Conservation (phyloP, 371 early-diverging fungal genomes). For the Circinella umbellata region DNA sequence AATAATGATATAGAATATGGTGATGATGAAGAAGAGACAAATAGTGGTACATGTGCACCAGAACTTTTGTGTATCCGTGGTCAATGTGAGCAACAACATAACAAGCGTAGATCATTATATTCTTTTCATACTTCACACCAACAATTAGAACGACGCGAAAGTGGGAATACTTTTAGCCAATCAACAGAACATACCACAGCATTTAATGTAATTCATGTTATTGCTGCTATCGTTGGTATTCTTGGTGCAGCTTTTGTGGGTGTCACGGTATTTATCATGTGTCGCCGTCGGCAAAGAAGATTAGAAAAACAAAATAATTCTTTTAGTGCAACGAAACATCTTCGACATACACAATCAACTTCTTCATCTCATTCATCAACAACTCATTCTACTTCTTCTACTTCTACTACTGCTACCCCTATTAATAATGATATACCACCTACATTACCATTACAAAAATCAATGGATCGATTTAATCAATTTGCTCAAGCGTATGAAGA, state of each 20-base stretch:
- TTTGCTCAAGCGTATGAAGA: constrained; percentile 16
- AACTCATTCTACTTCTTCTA: not conserved
- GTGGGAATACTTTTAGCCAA: constrained; percentile 20
- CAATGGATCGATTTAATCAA: constrained; percentile 18
- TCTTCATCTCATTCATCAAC: not conserved
- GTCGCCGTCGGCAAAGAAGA: constrained; percentile 20
- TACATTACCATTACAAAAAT: constrained; percentile 4
- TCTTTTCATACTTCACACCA: not conserved
- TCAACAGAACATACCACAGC: constrained; percentile 29
- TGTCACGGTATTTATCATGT: constrained; percentile 31
- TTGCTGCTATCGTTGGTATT: constrained; percentile 40
- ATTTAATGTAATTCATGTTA: constrained; percentile 45
- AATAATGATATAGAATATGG: not conserved
- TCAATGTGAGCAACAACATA: not conserved
- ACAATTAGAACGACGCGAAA: constrained; percentile 3
- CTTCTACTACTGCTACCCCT: constrained; percentile 13
- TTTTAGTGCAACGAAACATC: not conserved
- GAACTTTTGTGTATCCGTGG: not conserved
- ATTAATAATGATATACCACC: not conserved
- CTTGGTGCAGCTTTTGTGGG: constrained; percentile 33
- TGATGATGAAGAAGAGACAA: not conserved
- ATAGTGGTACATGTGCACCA: not conserved
- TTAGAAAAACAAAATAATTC: not conserved
- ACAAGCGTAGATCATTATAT: too few relatives aligned
- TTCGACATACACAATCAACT: not conserved